phyloP scores from a whole-genome alignment of 2,329 filamentous ascomycete genomes.

The Laburnicola sp. region DNA sequence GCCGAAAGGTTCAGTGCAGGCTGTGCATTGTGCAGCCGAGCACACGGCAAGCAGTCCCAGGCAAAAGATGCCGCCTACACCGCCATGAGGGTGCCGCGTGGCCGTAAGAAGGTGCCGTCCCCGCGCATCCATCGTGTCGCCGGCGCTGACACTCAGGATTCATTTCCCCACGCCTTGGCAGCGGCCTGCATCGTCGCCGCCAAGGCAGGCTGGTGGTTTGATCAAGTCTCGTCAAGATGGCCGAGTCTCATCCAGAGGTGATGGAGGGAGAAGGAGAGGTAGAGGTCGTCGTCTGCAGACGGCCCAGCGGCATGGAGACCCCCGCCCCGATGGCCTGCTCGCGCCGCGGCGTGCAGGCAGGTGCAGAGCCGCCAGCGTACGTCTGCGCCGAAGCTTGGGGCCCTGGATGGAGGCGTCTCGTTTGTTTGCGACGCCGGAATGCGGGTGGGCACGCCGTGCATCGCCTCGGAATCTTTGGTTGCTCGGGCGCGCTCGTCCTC shows the following conservation, averaged over 20 bases:
- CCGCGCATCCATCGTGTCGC: no score
- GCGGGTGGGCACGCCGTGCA: slow-evolving; percentile 22
- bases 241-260: neutral
- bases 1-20: no score
- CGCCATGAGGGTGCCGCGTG: no score
- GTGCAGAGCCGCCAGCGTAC: neutral
- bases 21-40: no score
- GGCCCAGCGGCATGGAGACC: slow-evolving; percentile 36
- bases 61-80: no score
- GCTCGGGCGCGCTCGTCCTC: slow-evolving; percentile 17
- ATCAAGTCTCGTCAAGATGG: slow-evolving; percentile 9
- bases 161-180: slow-evolving; percentile 20
- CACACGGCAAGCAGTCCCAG: no score
- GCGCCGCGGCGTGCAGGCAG: neutral
- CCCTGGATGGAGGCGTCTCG: neutral
- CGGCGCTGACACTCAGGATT: neutral
- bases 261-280: neutral
- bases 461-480: slow-evolving; percentile 23
- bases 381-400: neutral
- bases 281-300: slow-evolving; percentile 26
- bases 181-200: slow-evolving; percentile 1
- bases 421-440: slow-evolving; percentile 27
- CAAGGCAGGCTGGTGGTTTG: slow-evolving; percentile 4
- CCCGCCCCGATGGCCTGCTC: slow-evolving; percentile 7
- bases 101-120: neutral